Percentiles rank a stretch among this genome's conserved stretches.
Evolutionary conservation across 768 basidiomycete genomes (phyloP).

Genomic region (Boletus speciosus): DNA sequence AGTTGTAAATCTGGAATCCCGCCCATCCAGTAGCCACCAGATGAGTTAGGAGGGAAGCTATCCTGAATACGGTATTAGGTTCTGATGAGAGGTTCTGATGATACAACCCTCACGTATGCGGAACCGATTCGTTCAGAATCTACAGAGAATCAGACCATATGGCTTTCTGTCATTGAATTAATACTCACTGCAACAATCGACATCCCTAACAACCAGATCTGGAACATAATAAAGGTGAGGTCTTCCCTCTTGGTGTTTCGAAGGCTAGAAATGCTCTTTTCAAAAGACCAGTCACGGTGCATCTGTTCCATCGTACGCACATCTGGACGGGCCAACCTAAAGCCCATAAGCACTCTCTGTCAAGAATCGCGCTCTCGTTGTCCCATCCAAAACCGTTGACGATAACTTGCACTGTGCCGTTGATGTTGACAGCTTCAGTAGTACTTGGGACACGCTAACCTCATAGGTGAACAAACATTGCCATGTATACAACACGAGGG

Average conservation of each 20-base stretch:
- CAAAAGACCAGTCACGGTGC: neutral
- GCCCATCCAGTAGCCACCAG: slow-evolving; percentile 72
- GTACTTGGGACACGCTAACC: slow-evolving; percentile 2
- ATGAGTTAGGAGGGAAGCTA: slow-evolving; percentile 72
- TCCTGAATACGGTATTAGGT: slow-evolving; percentile 21
- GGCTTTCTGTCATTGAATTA: slow-evolving; percentile 18
- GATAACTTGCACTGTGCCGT: slow-evolving; percentile 16
- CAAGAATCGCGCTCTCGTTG: slow-evolving; percentile 38
- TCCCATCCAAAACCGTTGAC: slow-evolving; percentile 35
- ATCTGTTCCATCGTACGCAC: slow-evolving; percentile 41
- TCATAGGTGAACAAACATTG: neutral
- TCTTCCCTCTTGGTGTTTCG: slow-evolving; percentile 75
- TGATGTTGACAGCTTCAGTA: neutral
- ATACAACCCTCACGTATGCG: slow-evolving; percentile 48
- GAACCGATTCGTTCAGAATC: slow-evolving; percentile 72
- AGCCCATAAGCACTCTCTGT: slow-evolving; percentile 50
- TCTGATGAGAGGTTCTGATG: neutral
- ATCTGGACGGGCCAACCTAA: slow-evolving; percentile 68
- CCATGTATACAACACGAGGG: neutral
- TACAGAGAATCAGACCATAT: slow-evolving; percentile 1
- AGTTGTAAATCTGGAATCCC: slow-evolving; percentile 60
- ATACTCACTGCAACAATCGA: slow-evolving; percentile 55
- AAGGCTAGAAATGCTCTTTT: slow-evolving; percentile 41
- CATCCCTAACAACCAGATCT: slow-evolving; percentile 79
- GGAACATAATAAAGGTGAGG: slow-evolving; percentile 72